phyloP scores from a whole-genome alignment of 1,284 basidiomycete genomes.

The Cutaneotrichosporon cutaneum region DNA sequence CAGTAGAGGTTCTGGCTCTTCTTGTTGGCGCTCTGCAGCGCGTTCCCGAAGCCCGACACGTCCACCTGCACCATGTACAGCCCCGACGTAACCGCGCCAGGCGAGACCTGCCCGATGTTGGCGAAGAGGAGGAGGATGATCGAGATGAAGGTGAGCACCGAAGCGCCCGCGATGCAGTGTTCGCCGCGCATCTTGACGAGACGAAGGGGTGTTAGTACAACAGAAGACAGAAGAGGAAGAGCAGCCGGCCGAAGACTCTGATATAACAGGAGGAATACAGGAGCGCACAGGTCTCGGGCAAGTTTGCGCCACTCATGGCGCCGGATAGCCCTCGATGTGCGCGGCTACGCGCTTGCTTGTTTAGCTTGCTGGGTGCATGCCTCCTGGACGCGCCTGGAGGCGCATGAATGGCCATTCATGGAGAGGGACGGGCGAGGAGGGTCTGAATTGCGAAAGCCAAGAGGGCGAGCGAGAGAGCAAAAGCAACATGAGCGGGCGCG shows the following conservation, averaged over 20 bases:
- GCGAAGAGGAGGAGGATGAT: constrained; percentile 49
- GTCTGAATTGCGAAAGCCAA: neutral
- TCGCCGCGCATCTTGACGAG: constrained; percentile 43
- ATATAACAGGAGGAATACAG: no score
- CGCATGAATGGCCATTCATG: neutral
- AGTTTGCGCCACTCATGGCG: neutral
- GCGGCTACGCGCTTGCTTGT: no score
- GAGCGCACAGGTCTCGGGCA: no score
- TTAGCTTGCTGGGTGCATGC: no score
- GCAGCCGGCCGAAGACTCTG: neutral
- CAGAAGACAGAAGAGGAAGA: neutral
- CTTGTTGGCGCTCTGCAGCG: constrained; percentile 35
- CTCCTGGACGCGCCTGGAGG: no score
- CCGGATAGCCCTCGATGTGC: neutral
- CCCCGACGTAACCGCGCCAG: constrained; percentile 35
- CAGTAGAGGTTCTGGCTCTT: constrained; percentile 16
- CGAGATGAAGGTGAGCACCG: constrained; percentile 41
- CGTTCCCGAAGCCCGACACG: constrained; percentile 44
- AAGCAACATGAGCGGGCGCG: neutral
- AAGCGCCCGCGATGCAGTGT: constrained; percentile 50
- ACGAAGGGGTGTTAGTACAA: neutral
- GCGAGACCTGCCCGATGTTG: constrained; percentile 47
- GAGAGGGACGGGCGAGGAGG: neutral
- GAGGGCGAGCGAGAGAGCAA: neutral
- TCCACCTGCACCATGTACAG: constrained; percentile 49